Evolutionary conservation across 2,329 filamentous ascomycete genomes (phyloP), one percentile per base, ranked within the genome.

Genomic region (Cladophialophora yegresii): DNA sequence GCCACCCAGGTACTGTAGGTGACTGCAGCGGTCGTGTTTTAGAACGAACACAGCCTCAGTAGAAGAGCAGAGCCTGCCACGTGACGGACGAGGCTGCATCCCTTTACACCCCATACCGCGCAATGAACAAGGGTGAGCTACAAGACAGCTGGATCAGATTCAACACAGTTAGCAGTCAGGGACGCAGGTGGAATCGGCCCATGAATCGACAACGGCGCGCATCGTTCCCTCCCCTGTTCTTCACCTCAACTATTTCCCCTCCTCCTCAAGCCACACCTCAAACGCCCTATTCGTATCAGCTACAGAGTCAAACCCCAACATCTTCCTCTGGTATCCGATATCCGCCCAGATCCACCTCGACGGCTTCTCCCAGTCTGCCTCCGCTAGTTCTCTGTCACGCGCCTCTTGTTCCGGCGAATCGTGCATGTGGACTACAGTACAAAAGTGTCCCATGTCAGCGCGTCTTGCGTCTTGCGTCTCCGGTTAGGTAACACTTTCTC

Each of bases 331-430:
- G 26, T 65, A 65, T 1, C 53, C 54, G 2, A 49, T 7, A 23
- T 65, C 63, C 9, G 53, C 63, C 58, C 63, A 61, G 2, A 30
- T 26, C 63, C 63, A 65, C 7, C 28, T 16, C 43, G 20, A 65
- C 20, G 62, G 62, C 32, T 61, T 61, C 8, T 36, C 32, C 63
- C 63, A 64, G 45, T 64, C 63, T 0, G 58, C 63, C 20, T 58
- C 13, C 4, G 22, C 45, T 3, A 65, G 47, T 3, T 65, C 63
- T 57, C 28, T 20, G 32, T 65, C 58, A 1, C 63, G 54, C 7
- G 32, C 47, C 23, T 58, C 58, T 28, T 65, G 58, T 22, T 58
- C 63, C 10, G 53, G 45, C 5, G 58, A 54, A n/a, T 61, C 58
- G 28, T 57, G 58, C 58, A 61, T 57, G 28, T 65, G 50, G 43